Evolutionary conservation across 768 basidiomycete genomes (phyloP).

Genomic region (Lactifluus hygrophoroides): DNA sequence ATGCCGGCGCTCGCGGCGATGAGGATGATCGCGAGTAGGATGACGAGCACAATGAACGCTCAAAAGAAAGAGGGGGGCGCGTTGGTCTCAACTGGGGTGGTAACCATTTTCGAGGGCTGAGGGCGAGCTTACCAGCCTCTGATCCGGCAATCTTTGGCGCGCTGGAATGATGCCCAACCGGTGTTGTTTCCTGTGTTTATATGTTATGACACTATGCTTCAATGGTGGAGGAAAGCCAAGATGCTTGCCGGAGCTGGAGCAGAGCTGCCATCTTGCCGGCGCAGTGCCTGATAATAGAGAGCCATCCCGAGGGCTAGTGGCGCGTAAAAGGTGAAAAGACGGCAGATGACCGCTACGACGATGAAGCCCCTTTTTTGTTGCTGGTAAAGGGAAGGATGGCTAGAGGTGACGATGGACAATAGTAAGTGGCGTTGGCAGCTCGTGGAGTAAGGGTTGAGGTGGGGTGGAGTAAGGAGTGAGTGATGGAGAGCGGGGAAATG

Average conservation of each 20-base stretch:
- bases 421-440: neutral
- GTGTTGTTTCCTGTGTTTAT: neutral
- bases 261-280: neutral
- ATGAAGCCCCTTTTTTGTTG: neutral
- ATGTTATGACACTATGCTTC: neutral
- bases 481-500: neutral
- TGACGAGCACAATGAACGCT: conserved; percentile 51
- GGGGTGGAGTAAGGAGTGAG: too few relatives aligned
- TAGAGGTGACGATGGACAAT: neutral
- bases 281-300: neutral
- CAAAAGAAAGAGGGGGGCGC: neutral
- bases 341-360: neutral
- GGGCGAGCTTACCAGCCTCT: conserved; percentile 10
- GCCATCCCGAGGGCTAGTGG: neutral
- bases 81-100: neutral
- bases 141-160: conserved; percentile 17
- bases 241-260: conserved; percentile 1
- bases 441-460: neutral
- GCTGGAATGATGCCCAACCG: neutral
- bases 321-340: neutral
- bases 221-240: neutral
- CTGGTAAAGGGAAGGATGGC: neutral
- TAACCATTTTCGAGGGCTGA: neutral
- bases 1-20: conserved; percentile 44
- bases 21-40: conserved; percentile 46